Evolutionary conservation across 2,329 filamentous ascomycete species (phyloP), one percentile per base, ranked within the genome.

Genomic region (Aspergillus sp.): DNA sequence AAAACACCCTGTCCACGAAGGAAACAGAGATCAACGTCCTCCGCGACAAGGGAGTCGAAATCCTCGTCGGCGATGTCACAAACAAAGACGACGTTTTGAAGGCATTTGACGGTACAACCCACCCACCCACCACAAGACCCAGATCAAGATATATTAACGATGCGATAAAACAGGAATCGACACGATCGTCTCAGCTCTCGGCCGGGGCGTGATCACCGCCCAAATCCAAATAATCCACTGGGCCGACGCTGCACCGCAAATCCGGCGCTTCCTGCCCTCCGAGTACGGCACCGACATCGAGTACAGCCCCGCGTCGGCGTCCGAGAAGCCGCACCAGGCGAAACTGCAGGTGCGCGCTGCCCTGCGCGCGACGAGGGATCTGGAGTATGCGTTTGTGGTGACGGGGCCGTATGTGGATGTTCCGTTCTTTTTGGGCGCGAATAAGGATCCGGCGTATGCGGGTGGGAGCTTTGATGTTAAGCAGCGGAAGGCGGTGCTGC

Each of bases 271-370:
- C 75, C 83, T 88, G 62, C 86, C 87, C 0, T 87, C 84, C 7
- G 87, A 90, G 69, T 90, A 86, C 66, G 85, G 84, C 56, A 89
- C 84, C 2, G 87, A 86, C 66, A 83, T 86, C 47, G 86, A 86
- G 68, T 86, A 88, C 66, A 76, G 79, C 21, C 77, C 84, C 1
- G 68, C 79, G 21, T 89, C 86, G 14, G 78, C 79, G 2, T 64
- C 73, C 8, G 88, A 91, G 72, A 84, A 81, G 66, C 86, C 88
- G 2, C 88, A 91, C 67, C 88, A 90, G 73, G 73, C 80, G 55
- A 91, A 91, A 71, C 79, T 90, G 53, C 84, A 85, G 66, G 85
- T 90, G n/a, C 80, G 88, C 58, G 83, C 81, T 56, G 82, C 82
- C 31, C 78, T 89, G 33, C 78, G 80, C 41, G 64, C 71, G 4